Evolutionary conservation across 2,329 filamentous ascomycete species (phyloP), one percentile per base, ranked within the genome.

Genomic region (Phoma sp.): DNA sequence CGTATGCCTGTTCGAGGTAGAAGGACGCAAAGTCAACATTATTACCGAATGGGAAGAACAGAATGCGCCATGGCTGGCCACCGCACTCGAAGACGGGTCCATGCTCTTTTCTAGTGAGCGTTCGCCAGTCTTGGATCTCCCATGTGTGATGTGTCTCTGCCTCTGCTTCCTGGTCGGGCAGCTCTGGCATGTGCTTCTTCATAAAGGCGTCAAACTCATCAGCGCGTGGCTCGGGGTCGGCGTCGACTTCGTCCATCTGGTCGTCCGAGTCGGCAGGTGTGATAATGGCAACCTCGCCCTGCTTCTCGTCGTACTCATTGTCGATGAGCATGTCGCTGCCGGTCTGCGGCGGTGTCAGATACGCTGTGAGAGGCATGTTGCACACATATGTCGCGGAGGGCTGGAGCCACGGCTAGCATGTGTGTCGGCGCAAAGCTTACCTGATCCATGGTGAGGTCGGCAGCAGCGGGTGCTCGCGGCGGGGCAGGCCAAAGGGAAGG

Each of bases 11-110:
- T 75, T 99, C 95, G 22, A 99, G 85, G 75, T 98, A 99, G 73
- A 99, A 91, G 5, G 95, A 98, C 41, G 89, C 91, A 69, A 91
- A 89, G 62, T 98, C 93, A 51, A 93, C 90, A 63, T 96, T 93
- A 74, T 99, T 99, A 46, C 95, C 95, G 60, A 88, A 92, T 0
- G 95, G 93, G 70, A 99, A 99, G 73, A 99, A 92, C 11, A 99
- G 84, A 66, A 98, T 89, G 68, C 93, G 89, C 95, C 95, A 99
- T 73, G 93, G 95, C 71, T 86, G 88, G 44, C 90, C 93, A 44
- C 88, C 93, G 60, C 91, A 93, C 57, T 95, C 75, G 74, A 99
- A 99, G 53, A 89, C 74, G 2, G 95, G 95, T 2, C 95, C 91
- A 79, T 96, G 92, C 68, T 95, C 89, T 72, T 90, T 91, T 77